phyloP scores from a whole-genome alignment of 2,329 filamentous ascomycete genomes.

The Herpotrichia juniperi region DNA sequence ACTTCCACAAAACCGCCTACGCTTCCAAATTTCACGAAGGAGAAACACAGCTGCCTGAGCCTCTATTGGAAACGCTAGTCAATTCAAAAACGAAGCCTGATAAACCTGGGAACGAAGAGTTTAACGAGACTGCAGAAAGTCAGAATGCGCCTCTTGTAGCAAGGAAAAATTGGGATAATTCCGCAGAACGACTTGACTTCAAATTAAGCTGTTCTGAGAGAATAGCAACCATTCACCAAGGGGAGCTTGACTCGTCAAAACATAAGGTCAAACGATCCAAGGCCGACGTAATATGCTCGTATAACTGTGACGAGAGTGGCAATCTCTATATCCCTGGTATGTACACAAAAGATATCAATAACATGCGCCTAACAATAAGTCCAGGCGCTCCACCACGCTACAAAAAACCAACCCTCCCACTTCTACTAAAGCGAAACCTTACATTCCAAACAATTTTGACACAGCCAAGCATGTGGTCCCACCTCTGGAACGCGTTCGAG shows the following conservation, averaged over 20 bases:
- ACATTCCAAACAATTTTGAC: background rate
- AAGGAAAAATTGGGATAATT: too few species aligned
- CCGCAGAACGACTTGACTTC: background rate
- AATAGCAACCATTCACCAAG: background rate
- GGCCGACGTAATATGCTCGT: background rate
- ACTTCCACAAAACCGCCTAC: too few species aligned
- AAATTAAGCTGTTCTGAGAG: background rate
- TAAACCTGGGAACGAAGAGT: too few species aligned
- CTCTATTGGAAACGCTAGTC: too few species aligned
- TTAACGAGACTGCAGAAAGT: too few species aligned
- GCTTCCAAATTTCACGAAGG: too few species aligned
- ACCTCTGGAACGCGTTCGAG: background rate
- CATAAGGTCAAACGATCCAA: background rate
- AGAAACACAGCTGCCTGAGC: too few species aligned
- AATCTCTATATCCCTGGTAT: slow-evolving; percentile 2
- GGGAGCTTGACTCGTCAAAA: background rate
- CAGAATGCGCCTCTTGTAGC: too few species aligned
- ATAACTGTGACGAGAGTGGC: background rate
- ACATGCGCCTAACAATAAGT: background rate
- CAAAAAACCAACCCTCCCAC: background rate
- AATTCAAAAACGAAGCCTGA: too few species aligned
- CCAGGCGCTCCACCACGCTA: background rate
- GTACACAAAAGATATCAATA: background rate
- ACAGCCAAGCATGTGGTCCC: background rate
- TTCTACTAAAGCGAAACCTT: background rate